Evolutionary conservation across 805 yeast species (phyloP).

Genomic region (Kodamaea hsintzibuensis): DNA sequence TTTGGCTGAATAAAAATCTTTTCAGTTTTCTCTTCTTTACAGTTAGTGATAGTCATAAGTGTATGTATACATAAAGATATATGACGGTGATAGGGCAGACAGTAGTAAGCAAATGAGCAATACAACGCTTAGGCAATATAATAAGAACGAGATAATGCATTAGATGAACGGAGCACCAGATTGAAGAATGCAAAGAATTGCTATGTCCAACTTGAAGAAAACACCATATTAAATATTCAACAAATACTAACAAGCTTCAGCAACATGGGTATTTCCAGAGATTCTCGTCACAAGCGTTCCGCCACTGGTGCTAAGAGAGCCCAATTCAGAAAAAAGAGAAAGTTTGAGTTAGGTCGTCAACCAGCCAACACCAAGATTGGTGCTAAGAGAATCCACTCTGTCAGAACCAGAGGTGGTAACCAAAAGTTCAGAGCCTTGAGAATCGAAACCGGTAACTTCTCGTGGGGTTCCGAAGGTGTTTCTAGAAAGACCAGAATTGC

Average conservation of each 20-base stretch:
- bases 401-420: conserved; percentile 99
- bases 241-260: conserved; percentile 20
- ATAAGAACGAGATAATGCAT: no score
- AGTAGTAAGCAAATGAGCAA: neutral
- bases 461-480: conserved; percentile 99
- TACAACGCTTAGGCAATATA: no score
- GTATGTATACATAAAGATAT: conserved; percentile 11
- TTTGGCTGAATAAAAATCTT: conserved; percentile 7
- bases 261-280: conserved; percentile 99
- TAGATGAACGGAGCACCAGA: neutral
- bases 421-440: conserved; percentile 99
- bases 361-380: conserved; percentile 99
- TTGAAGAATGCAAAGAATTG: neutral
- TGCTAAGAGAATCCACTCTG: conserved; percentile 97
- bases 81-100: neutral
- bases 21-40: conserved; percentile 16
- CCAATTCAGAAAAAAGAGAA: conserved; percentile 99
- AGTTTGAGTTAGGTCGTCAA: conserved; percentile 99
- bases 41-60: conserved; percentile 18
- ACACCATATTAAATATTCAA: neutral
- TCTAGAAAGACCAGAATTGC: conserved; percentile 99
- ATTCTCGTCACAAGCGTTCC: conserved; percentile 99
- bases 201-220: neutral
- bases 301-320: conserved; percentile 99
- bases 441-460: conserved; percentile 98